Evolutionary conservation across 345 rosid genomes (phyloP).

Genomic region (Hibiscus syriacus): DNA sequence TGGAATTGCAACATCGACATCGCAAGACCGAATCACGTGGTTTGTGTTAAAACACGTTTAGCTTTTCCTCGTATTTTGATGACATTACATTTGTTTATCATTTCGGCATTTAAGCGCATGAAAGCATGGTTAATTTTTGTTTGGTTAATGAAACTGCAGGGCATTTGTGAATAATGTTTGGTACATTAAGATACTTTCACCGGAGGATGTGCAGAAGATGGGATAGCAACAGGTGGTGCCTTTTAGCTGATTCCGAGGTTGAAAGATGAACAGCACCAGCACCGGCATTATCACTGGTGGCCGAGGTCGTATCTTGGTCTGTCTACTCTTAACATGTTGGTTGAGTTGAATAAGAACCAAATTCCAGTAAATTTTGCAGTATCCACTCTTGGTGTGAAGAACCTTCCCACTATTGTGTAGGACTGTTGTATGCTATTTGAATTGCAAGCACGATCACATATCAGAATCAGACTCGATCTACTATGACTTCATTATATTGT

Average conservation of each 20-base stretch:
- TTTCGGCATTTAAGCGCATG: neutral
- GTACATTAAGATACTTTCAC: conserved; percentile 64
- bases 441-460: neutral
- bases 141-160: neutral
- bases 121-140: neutral
- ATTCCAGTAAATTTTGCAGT: neutral
- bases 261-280: neutral
- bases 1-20: neutral
- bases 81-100: neutral
- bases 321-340: neutral
- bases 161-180: conserved; percentile 59
- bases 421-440: neutral
- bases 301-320: neutral
- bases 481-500: neutral
- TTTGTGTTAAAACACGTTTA: neutral
- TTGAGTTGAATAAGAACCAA: neutral
- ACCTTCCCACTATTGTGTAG: neutral
- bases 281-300: neutral
- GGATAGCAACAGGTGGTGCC: neutral
- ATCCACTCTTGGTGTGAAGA: neutral
- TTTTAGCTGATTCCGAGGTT: neutral
- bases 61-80: neutral
- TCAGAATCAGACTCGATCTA: neutral
- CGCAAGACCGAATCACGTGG: neutral
- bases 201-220: conserved; percentile 1